Percentiles rank a stretch among this genome's conserved stretches.
Conservation (phyloP, 148 eudicot species). For the Suaeda aralocaspica region DNA sequence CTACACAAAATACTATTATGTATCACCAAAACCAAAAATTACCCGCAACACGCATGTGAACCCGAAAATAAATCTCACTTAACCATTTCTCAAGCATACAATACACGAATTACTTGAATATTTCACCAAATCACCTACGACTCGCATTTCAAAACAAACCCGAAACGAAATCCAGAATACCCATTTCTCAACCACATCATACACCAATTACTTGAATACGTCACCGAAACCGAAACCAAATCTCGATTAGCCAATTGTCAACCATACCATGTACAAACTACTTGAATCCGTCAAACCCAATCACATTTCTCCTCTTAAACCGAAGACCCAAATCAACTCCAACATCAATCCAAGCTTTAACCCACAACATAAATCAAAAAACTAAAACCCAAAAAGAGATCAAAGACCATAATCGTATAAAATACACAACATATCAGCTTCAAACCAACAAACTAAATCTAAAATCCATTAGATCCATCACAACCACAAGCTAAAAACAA, state of each 20-base stretch:
- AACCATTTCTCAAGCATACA: no score
- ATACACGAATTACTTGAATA: neutral
- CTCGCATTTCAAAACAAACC: neutral
- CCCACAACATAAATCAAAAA: neutral
- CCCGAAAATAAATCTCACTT: no score
- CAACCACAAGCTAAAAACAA: neutral
- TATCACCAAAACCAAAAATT: no score
- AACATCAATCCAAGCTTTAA: neutral
- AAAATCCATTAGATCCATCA: constrained; percentile 5
- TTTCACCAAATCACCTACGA: neutral
- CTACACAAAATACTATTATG: no score
- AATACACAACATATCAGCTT: neutral
- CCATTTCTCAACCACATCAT: neutral
- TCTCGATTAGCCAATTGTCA: no score
- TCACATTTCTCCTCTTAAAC: neutral
- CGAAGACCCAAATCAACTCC: neutral
- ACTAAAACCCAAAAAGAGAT: neutral
- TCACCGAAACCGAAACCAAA: no score
- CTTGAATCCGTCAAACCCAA: neutral
- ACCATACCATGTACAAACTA: neutral
- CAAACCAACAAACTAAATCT: neutral
- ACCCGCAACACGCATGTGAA: no score
- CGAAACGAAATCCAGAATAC: neutral
- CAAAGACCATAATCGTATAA: neutral
- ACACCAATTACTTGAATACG: no score